phyloP scores from a whole-genome alignment of 176 grass and related monocot species.

The Bonia amplexicaulis region DNA sequence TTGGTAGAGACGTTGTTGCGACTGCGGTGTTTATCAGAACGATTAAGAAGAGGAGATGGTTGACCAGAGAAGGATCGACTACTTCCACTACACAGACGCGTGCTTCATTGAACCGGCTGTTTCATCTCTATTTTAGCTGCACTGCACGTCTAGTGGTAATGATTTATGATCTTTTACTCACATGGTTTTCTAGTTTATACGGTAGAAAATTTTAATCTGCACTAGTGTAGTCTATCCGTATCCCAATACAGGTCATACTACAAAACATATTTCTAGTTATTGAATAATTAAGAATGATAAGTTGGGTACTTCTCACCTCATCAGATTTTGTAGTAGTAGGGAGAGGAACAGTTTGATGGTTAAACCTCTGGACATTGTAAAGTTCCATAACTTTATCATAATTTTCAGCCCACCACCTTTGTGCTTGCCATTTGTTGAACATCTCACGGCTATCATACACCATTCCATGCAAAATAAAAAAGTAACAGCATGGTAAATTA shows the following conservation, averaged over 20 bases:
- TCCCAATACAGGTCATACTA: not conserved
- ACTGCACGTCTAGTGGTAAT: too few relatives aligned
- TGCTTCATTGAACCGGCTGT: too few relatives aligned
- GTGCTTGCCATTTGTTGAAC: constrained; percentile 97
- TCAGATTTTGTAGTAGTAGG: constrained; percentile 77
- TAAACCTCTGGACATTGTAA: constrained; percentile 95
- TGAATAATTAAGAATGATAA: not conserved
- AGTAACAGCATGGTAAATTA: not conserved
- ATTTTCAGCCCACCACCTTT: constrained; percentile 98
- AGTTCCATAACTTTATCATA: constrained; percentile 96
- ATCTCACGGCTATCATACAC: constrained; percentile 64
- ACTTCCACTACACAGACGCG: too few relatives aligned
- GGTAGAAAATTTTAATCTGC: too few relatives aligned
- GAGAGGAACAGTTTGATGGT: constrained; percentile 66
- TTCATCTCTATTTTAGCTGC: too few relatives aligned
- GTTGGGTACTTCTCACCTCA: constrained; percentile 37
- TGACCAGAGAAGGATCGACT: too few relatives aligned
- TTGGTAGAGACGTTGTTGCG: too few relatives aligned
- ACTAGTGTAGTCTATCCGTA: too few relatives aligned
- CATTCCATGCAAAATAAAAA: not conserved
- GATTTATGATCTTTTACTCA: too few relatives aligned
- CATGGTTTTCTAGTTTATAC: too few relatives aligned
- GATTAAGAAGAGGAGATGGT: too few relatives aligned
- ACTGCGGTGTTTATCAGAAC: too few relatives aligned
- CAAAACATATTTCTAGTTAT: not conserved